These are phyloP conservation scores for Helianthus annuus DNA, from an alignment of 129 eudicot species.

Conservation along the genomic window HanXRQr2.0-SUNRISE NC_035433.2:8106565-8107064, in stretches of 20 bases:
- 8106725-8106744: slow-evolving; percentile 14
- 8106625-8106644: neutral
- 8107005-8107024: too few relatives aligned
- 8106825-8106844: neutral
- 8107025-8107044: too few relatives aligned
- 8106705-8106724: slow-evolving; percentile 18
- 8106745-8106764: neutral
- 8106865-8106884: slow-evolving; percentile 20
- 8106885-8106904: slow-evolving; percentile 14
- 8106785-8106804: slow-evolving; percentile 1
- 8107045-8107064: too few relatives aligned
- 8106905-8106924: neutral
- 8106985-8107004: too few relatives aligned
- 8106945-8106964: too few relatives aligned
- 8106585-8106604: slow-evolving; percentile 2
- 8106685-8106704: neutral
- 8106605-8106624: slow-evolving; percentile 1
- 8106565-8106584: slow-evolving; percentile 7
- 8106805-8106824: neutral
- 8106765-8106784: neutral
- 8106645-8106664: neutral
- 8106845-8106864: slow-evolving; percentile 1
- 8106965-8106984: too few relatives aligned
- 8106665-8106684: neutral
- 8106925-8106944: too few relatives aligned